Base-by-base conservation (phyloP, 192 early-diverging fungal species). In the Backusella westeae region DNA sequence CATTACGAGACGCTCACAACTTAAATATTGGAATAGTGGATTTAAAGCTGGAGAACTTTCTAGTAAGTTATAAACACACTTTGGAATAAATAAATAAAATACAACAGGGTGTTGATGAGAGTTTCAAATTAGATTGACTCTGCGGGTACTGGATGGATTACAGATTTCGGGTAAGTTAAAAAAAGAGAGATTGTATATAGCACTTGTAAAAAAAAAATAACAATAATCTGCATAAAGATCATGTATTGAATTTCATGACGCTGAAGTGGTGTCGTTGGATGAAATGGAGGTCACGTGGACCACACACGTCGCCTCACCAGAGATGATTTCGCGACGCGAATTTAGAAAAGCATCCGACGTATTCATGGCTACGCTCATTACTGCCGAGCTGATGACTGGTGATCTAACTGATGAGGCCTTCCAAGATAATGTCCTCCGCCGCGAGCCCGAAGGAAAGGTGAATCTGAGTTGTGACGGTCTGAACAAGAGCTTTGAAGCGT, bases 121-220 rank as follows among this genome's bases (percentile, higher is more conserved):
- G 8, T 38, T 42, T 72, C 44, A 1, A 41, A 66, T 41, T 70
- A 78, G 72, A 65, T 78, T 42, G 77, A 78, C 29, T 21, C 42
- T n/a, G 29, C 67, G 39, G 77, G 77, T 6, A 46, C 77, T 14
- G 77, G 35, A 2, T 78, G 72, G 72, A 23, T 78, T 0, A 78
- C 77, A 4, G 77, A 78, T 49, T 74, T 78, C 34, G 77, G 77
- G 76, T 77, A 44, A 71, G 36, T 38, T 76, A 26, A 38, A 38
- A 38, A 73, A 4, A 73, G 7, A 52, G n/a, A 35, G 10, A 10
- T 10, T 66, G 9, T 29, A 12, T 29, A 10, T 63, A 23, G 7
- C 3, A 63, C 12, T 63, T 12, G 38, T 10, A 10, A 32, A 32
- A 53, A 53, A 53, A 21, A 49, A 19, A 42, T 32, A 32, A 32